phyloP scores from a whole-genome alignment of 345 rosid genomes.

The Syzygium jambos region DNA sequence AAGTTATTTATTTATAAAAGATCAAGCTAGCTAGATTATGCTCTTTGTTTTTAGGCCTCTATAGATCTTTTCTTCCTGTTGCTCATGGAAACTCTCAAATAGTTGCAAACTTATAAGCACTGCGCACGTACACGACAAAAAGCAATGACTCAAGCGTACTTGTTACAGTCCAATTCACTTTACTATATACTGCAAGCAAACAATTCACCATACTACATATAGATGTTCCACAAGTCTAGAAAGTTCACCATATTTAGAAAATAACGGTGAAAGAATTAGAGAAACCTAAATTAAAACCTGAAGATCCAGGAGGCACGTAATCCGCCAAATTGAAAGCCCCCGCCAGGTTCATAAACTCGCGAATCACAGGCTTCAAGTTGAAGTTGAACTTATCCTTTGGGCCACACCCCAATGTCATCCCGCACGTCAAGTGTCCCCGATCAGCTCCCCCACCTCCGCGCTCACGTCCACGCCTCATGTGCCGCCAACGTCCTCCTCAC shows the following conservation, averaged over 20 bases:
- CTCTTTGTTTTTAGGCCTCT: background rate
- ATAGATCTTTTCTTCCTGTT: no score
- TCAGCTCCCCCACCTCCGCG: background rate
- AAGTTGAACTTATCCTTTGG: background rate
- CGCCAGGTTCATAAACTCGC: background rate
- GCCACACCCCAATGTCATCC: background rate
- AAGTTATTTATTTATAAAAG: background rate
- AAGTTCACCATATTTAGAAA: no score
- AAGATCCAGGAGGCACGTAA: conserved; percentile 2
- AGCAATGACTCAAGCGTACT: no score
- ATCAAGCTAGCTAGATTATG: background rate
- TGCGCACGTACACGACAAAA: no score
- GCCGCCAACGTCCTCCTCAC: background rate
- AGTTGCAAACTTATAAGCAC: no score
- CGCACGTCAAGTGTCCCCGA: background rate
- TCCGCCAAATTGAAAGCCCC: background rate
- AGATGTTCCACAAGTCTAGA: no score
- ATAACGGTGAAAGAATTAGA: no score
- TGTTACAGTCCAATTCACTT: background rate
- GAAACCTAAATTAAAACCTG: background rate
- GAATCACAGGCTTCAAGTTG: background rate
- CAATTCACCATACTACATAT: no score
- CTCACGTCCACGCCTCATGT: no score
- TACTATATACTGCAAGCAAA: no score
- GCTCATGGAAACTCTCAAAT: no score